Percentiles rank a stretch among this genome's conserved stretches.
Evolutionary conservation across 495 filamentous ascomycete genomes (phyloP).

Genomic region (Xylona heveae): DNA sequence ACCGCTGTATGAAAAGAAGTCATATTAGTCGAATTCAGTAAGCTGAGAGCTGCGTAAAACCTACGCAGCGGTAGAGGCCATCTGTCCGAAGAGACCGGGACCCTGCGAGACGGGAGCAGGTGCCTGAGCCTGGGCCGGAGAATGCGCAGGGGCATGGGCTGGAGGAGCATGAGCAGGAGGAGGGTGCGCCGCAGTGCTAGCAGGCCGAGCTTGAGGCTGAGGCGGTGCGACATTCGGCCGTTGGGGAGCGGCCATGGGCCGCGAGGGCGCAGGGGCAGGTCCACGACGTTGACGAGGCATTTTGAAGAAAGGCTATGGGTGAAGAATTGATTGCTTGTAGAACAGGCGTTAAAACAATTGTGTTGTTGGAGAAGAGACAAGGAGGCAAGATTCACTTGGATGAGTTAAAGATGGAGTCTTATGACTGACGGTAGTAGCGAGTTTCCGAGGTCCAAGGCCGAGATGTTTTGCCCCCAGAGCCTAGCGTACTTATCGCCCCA

Average conservation of each 20-base stretch:
- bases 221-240: conserved; percentile 10
- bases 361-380: no score
- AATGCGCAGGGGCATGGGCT: conserved; percentile 8
- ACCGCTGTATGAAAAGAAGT: conserved; percentile 34
- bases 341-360: no score
- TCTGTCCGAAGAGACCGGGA: conserved; percentile 19
- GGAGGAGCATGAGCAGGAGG: conserved; percentile 8
- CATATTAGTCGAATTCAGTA: not conserved
- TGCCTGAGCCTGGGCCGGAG: conserved; percentile 4
- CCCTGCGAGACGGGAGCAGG: no score
- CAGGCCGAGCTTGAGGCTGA: conserved; percentile 11
- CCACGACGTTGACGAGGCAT: conserved; percentile 7
- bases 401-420: no score
- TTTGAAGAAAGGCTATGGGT: no score
- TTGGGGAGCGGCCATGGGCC: conserved; percentile 10
- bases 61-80: no score
- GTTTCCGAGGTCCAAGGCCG: no score
- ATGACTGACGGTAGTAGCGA: no score
- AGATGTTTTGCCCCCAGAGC: no score
- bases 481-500: no score
- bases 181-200: conserved; percentile 17
- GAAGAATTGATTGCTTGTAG: no score
- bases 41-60: not conserved
- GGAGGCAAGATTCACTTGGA: no score
- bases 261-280: conserved; percentile 9